Conservation (phyloP, 768 basidiomycete genomes). For the Tephrocybe sp. region DNA sequence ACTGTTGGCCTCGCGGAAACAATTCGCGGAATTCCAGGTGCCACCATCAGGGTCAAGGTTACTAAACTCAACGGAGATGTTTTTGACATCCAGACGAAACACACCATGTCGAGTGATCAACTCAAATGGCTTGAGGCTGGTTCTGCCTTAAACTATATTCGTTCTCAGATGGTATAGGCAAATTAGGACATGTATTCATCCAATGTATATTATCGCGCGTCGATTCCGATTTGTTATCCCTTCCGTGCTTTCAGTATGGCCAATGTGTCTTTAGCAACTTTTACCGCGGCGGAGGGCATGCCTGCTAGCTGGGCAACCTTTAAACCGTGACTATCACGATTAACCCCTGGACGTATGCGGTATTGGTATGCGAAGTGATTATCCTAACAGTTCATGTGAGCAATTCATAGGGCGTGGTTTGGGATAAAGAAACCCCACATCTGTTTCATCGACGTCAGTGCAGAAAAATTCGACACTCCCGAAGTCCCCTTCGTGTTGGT, state of each 20-base stretch:
- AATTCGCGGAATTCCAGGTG: conserved; percentile 45
- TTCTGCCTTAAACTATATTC: conserved; percentile 88
- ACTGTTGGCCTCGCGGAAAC: conserved; percentile 81
- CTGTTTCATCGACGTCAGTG: conserved; percentile 80
- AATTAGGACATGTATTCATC: neutral
- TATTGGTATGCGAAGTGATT: conserved; percentile 85
- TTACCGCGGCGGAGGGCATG: conserved; percentile 64
- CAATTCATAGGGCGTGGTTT: neutral
- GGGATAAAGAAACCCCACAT: conserved; percentile 46
- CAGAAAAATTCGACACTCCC: conserved; percentile 80
- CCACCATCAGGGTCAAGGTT: conserved; percentile 60
- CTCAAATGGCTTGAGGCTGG: conserved; percentile 88
- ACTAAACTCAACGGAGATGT: conserved; percentile 61
- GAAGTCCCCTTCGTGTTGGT: conserved; percentile 49
- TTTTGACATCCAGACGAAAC: conserved; percentile 72
- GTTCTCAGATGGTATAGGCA: conserved; percentile 45
- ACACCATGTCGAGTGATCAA: conserved; percentile 91
- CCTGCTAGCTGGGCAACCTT: conserved; percentile 89
- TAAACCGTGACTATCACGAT: conserved; percentile 87
- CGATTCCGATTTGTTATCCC: neutral
- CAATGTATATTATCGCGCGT: conserved; percentile 3
- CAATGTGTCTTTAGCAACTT: conserved; percentile 59
- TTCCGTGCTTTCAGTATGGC: conserved; percentile 30
- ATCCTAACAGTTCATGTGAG: conserved; percentile 35
- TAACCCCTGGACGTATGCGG: conserved; percentile 77